Percentiles rank a stretch among this genome's conserved stretches.
phyloP scores from a whole-genome alignment of 805 yeast species.

The Ogataea polymorpha region DNA sequence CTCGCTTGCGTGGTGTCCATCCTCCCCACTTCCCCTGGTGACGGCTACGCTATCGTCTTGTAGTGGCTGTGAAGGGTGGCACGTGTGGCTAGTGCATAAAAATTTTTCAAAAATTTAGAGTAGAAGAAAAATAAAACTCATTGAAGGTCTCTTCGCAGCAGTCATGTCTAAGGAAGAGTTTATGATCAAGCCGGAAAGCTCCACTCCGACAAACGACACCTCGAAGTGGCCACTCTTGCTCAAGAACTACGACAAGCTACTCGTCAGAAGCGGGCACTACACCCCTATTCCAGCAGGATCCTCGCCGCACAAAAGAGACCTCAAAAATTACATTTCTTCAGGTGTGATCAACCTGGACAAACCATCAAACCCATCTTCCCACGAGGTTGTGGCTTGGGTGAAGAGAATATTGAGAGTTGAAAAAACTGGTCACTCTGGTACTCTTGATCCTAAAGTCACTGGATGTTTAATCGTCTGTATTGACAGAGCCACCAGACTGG shows the following conservation, averaged over 20 bases:
- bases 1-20: background rate
- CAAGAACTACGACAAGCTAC: constrained; percentile 88
- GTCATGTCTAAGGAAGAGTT: constrained; percentile 40
- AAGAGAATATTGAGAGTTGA: constrained; percentile 93
- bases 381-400: constrained; percentile 99
- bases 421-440: constrained; percentile 99
- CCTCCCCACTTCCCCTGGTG: background rate
- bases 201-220: constrained; percentile 77
- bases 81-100: constrained; percentile 8
- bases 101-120: constrained; percentile 12
- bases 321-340: constrained; percentile 82
- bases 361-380: constrained; percentile 97
- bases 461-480: constrained; percentile 98
- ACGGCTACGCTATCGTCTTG: background rate
- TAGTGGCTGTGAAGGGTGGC: constrained; percentile 2
- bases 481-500: constrained; percentile 96
- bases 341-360: constrained; percentile 98
- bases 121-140: constrained; percentile 6
- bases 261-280: constrained; percentile 95
- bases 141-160: constrained; percentile 1
- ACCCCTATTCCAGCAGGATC: constrained; percentile 97
- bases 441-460: constrained; percentile 94
- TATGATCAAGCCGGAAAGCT: constrained; percentile 84
- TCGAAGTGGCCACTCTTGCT: constrained; percentile 93
- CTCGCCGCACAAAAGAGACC: constrained; percentile 91